Base-by-base conservation (phyloP, 2,329 filamentous ascomycete genomes). In the Sarocladium strictum region DNA sequence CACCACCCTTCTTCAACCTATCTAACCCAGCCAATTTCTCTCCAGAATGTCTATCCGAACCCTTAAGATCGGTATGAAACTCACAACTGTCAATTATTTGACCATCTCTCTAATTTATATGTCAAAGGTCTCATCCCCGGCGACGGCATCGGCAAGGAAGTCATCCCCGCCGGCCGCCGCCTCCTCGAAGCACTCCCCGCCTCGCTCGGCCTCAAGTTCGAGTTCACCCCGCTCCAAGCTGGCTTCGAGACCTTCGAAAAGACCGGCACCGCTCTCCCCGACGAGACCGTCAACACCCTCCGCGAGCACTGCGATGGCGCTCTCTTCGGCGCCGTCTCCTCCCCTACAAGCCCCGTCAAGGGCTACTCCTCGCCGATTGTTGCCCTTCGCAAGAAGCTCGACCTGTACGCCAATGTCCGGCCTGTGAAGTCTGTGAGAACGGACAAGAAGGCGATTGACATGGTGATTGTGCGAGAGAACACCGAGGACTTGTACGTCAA, bases 401-500 rank as follows among this genome's bases (percentile, higher is more conserved):
- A 94, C 71, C 85, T 99, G 56, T 99, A 96, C 74, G 94, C 94
- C 76, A 99, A 99, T 70, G 92, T 99, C 52, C 89, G 94, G 35
- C 93, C 93, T 54, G 94, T 97, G 70, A 97, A 97, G 78, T 88
- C 87, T 45, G 83, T 90, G 59, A 67, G 77, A 58, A 87, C 83
- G 32, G 80, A 83, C 54, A 62, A 72, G 45, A 80, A 78, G 64
- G 87, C 88, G 59, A 91, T 97, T 66, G 94, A 99, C 75, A 87
- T 99, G 71, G 94, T 99, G 66, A 99, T 97, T 65, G 94, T 97
- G 54, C 89, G 94, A 61, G 94, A 99, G 75, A 99, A 99, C 78
- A 99, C 94, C 29, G 94, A 99, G 76, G 94, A 99, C 70, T 81
- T 99, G 38, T 96, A 96, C 73, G 93, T 99, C 64, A 97, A 97